Base-by-base conservation (phyloP, 352 stramenopile genomes). In the Phytophthora fragariaefolia region DNA sequence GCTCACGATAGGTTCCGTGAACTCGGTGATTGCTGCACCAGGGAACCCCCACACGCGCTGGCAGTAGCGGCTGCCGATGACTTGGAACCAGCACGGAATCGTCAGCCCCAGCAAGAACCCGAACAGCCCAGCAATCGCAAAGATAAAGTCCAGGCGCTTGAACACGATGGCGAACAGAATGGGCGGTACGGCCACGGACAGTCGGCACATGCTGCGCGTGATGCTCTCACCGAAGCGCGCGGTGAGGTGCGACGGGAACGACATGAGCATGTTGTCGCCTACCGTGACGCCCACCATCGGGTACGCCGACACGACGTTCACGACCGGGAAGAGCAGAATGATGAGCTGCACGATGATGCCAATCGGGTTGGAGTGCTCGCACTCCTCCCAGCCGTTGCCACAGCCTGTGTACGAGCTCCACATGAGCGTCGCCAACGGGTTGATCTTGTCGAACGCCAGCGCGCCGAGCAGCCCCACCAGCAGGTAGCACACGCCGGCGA, bases 91-190 rank as follows among this genome's bases (percentile, higher is more conserved):
- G 62, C 78, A 89, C 53, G 87, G 87, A 50, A 95, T 95, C 34
- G 83, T 88, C 6, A 92, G 71, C 1, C 85, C 85, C 17, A 95
- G 71, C 36, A 91, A 49, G 58, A 95, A 95, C 13, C 87, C 87
- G 40, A 95, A 92, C 6, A 93, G 73, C 8, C 87, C 87, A 8
- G 87, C 85, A 50, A 93, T 67, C 1, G 85, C 70, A 58, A 95
- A 93, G 59, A 95, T 95, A 32, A 88, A 89, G 63, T 95, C 87
- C n/a, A 95, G 77, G 48, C 91, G 90, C 74, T 95, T 95, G 73
- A 95, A 95, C 54, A 89, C 70, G 24, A 92, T 53, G 18, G 87
- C 87, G 46, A 95, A 79, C 18, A 95, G 47, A 42, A 95, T 85
- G 26, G 87, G 87, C 17, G 85, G 87, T 22, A 73, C 74, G 2